These are phyloP conservation scores for Mycosarcoma mackinlayi DNA, from an alignment of 1,284 basidiomycete genomes.

Conservation along the genomic window DNA sequence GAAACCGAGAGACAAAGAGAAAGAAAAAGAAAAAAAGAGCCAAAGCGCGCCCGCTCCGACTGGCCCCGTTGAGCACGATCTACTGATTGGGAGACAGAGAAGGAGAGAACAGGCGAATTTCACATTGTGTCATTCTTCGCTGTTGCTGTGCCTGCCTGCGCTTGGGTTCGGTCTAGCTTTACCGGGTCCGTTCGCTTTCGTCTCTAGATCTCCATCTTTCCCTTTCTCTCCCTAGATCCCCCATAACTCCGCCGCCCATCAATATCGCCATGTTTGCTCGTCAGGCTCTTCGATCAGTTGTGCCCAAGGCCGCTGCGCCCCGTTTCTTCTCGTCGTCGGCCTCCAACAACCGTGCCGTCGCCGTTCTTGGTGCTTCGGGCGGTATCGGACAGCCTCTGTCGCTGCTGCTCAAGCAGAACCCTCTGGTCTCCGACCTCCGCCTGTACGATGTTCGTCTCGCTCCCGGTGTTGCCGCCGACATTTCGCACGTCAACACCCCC, in stretches of 20 bases:
- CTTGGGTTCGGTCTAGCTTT: not conserved
- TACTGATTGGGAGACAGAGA: not conserved
- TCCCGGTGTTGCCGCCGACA: slow-evolving; percentile 71
- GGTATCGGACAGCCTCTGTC: slow-evolving; percentile 89
- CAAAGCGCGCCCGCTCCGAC: slow-evolving; percentile 13
- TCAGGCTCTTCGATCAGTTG: slow-evolving; percentile 52
- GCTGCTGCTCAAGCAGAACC: slow-evolving; percentile 86
- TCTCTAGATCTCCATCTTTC: slow-evolving; percentile 19
- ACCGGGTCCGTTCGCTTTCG: not conserved
- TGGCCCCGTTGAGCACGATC: slow-evolving; percentile 8
- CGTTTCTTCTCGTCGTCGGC: slow-evolving; percentile 84
- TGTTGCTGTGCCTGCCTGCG: not conserved
- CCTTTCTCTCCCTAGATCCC: slow-evolving; percentile 10
- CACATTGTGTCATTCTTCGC: no score
- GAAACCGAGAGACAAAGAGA: no score
- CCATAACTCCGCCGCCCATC: not conserved
- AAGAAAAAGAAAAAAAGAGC: slow-evolving; percentile 1
- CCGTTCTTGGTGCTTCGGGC: slow-evolving; percentile 83
- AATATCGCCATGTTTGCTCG: slow-evolving; percentile 57
- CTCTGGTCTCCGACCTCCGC: slow-evolving; percentile 77
- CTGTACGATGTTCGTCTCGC: slow-evolving; percentile 67
- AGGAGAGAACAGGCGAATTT: no score
- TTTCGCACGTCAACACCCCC: slow-evolving; percentile 84
- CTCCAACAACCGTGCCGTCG: slow-evolving; percentile 80
- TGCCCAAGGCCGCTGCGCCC: slow-evolving; percentile 36